Base-by-base conservation (phyloP, 768 basidiomycete species). In the Lanmaoa pseudosensibilis region DNA sequence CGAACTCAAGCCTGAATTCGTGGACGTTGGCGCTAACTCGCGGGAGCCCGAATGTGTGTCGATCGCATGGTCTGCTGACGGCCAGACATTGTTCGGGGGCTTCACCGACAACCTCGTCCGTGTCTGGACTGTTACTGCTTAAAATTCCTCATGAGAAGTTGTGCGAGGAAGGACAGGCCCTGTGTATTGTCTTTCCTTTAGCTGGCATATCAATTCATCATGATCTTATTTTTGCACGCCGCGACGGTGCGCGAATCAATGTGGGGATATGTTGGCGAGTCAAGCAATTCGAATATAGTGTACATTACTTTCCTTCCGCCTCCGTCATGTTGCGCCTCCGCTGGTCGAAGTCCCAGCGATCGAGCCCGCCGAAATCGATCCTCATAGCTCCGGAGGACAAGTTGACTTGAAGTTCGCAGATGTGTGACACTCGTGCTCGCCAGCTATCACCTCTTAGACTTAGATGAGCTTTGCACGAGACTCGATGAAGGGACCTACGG, bases 21-120 rank as follows among this genome's bases (percentile, higher is more conserved):
- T 84, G 59, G 89, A 93, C 65, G 83, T 87, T 56, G 76, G 82
- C 51, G 81, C 82, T 63, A 84, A 85, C 55, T 80, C 86, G 19
- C 81, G 86, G 72, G 85, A 92, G 65, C 91, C 93, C 37, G 93
- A 97, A 77, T 94, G 92, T 74, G 89, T 95, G 44, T 98, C 95
- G 50, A 91, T 98, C 65, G 92, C 97, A 59, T 99, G 97, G 97
- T 97, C 94, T 53, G 88, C 96, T 46, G 95, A 97, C 74, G 97
- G 97, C 55, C 94, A 97, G 79, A 95, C 92, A 50, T 83, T 99
- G 58, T 98, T 95, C 74, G 94, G 90, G 75, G 96, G 96, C 57
- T 96, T 94, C 85, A 92, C 92, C 52, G 95, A 98, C 77, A 89
- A 96, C 79, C 82, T 85, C 63, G 87, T 97, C 73, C 90, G 93